Base-by-base conservation (phyloP, 345 rosid genomes). In the Salix dunnii region DNA sequence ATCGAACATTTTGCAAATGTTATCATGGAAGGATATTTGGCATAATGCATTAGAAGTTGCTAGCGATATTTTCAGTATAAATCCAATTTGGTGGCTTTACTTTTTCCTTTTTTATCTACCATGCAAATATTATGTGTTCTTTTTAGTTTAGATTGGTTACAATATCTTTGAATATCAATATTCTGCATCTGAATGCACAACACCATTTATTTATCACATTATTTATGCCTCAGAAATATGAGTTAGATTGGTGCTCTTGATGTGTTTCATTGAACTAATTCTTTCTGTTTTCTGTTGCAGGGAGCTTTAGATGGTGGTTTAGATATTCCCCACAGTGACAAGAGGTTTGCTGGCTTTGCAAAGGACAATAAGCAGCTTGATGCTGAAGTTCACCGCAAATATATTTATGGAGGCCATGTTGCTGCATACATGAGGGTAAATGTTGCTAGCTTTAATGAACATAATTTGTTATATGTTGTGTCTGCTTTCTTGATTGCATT, bases 281-380 rank as follows among this genome's bases (percentile, higher is more conserved):
- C 2, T 0, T 36, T 36, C 7, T 68, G 3, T n/a, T 68, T 10
- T 1, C 20, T 42, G 20, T 23, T 40, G 28, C 81, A 94, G 98
- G 98, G 98, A 49, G 96, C 96, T 27, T 82, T 91, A 78, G 98
- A 94, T 71, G 97, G 96, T 71, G 98, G 98, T n/a, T 76, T 94
- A 84, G 98, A 91, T 77, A 90, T 90, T 70, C 98, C 94, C 4
- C 97, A 91, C 87, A 88, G 97, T 77, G 97, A 91, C 62, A 91
- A 89, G 88, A 84, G 98, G 73, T 94, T 92, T 70, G 97, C 98
- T 67, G 97, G 98, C 9, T 94, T 90, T 77, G 67, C 76, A 36
- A 91, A 89, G 72, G 93, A 89, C 3, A 71, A 70, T 67, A 91
- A 91, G 62, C 93, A 89, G 77, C 97, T 94, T n/a, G 92, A 94